phyloP scores from a whole-genome alignment of 139 green algal genomes.

The Volvox africanus region DNA sequence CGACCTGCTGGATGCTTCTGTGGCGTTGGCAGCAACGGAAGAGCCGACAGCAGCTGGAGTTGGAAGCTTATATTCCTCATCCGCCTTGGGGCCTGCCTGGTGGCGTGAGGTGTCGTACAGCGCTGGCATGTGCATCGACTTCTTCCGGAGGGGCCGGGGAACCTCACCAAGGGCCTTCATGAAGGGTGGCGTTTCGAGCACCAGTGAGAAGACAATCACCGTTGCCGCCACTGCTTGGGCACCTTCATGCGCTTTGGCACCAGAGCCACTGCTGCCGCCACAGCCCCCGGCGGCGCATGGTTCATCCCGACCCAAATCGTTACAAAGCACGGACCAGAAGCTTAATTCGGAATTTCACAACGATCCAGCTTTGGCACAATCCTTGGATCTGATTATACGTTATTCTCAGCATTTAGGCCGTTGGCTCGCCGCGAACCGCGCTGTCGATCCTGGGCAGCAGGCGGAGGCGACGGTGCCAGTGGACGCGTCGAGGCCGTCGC shows the following conservation, averaged over 20 bases:
- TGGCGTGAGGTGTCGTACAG: slow-evolving; percentile 2
- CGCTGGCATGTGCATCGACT: neutral
- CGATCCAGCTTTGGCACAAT: neutral
- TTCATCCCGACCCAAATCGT: too few relatives aligned
- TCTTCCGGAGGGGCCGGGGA: neutral
- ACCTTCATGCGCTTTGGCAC: neutral
- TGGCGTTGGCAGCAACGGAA: neutral
- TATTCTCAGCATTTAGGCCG: slow-evolving; percentile 31
- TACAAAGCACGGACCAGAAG: too few relatives aligned
- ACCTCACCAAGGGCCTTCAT: too few relatives aligned
- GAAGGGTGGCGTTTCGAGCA: too few relatives aligned
- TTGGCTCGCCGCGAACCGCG: neutral
- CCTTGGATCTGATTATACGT: neutral
- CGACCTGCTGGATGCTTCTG: neutral
- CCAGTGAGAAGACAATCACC: too few relatives aligned
- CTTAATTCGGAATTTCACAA: too few relatives aligned
- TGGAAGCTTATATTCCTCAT: neutral
- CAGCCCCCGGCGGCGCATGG: too few relatives aligned
- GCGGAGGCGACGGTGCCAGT: neutral
- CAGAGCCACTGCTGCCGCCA: too few relatives aligned
- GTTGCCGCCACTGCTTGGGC: too few relatives aligned
- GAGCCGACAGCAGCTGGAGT: neutral
- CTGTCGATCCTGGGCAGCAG: neutral
- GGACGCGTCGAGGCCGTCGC: neutral
- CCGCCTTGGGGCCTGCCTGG: neutral